Conservation (phyloP, 495 filamentous ascomycete species). For the Eremomyces bilateralis region DNA sequence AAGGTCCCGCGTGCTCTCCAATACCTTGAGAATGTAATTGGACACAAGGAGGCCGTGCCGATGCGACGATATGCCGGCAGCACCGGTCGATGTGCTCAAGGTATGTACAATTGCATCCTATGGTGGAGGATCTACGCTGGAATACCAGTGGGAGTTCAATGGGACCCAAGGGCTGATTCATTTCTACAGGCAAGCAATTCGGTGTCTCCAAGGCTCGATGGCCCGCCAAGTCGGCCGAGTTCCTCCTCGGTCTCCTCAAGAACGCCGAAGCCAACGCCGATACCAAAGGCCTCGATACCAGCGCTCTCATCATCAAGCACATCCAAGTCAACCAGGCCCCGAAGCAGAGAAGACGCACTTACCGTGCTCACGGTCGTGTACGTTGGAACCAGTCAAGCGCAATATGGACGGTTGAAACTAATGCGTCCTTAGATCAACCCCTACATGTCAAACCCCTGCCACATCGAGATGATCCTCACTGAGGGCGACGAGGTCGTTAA, state of each 20-base stretch:
- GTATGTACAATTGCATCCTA: slow-evolving; percentile 43
- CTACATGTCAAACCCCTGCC: slow-evolving; percentile 99
- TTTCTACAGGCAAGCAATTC: slow-evolving; percentile 71
- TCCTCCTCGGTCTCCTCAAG: slow-evolving; percentile 88
- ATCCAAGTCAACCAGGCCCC: slow-evolving; percentile 99
- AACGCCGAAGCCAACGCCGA: slow-evolving; percentile 99
- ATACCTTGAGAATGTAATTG: slow-evolving; percentile 92
- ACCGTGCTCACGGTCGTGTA: slow-evolving; percentile 99
- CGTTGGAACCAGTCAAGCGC: too few relatives aligned
- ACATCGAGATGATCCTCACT: slow-evolving; percentile 98
- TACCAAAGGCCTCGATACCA: slow-evolving; percentile 93
- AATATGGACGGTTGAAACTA: too few relatives aligned
- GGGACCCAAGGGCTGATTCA: too few relatives aligned
- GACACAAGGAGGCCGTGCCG: slow-evolving; percentile 88
- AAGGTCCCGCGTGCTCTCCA: slow-evolving; percentile 82
- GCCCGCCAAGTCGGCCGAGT: slow-evolving; percentile 97
- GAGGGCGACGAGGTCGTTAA: slow-evolving; percentile 82
- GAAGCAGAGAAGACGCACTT: slow-evolving; percentile 92
- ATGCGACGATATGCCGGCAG: slow-evolving; percentile 89
- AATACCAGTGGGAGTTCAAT: too few relatives aligned
- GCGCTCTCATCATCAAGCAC: slow-evolving; percentile 92
- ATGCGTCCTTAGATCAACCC: slow-evolving; percentile 65
- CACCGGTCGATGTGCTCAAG: slow-evolving; percentile 86
- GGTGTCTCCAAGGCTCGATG: slow-evolving; percentile 94
- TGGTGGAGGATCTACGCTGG: too few relatives aligned